Evolutionary conservation across 805 yeast species (phyloP).

Genomic region (Kuraishia molischiana): DNA sequence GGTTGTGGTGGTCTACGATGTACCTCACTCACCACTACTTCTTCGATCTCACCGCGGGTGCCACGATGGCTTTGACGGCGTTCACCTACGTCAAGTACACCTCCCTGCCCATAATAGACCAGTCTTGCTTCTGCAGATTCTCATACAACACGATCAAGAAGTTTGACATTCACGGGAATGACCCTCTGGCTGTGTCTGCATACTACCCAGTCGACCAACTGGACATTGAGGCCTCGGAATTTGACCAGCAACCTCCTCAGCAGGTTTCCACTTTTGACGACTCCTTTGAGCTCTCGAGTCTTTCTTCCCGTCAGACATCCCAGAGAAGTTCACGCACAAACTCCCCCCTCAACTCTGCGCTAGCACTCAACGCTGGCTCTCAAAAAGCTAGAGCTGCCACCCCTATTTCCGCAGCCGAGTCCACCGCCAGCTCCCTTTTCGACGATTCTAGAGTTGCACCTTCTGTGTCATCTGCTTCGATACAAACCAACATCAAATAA

Average conservation of each 20-base stretch:
- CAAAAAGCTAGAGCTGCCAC: not conserved
- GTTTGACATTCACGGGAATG: constrained; percentile 18
- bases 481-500: no score
- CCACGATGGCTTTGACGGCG: constrained; percentile 63
- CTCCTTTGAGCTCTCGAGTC: constrained; percentile 1
- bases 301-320: constrained; percentile 2
- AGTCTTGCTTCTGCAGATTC: constrained; percentile 58
- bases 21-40: constrained; percentile 95
- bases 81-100: constrained; percentile 62
- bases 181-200: constrained; percentile 19
- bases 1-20: constrained; percentile 99
- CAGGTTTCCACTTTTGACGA: not conserved
- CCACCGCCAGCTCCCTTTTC: not conserved
- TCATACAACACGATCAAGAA: constrained; percentile 38
- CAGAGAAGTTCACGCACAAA: constrained; percentile 1
- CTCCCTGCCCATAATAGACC: constrained; percentile 48
- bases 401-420: not conserved
- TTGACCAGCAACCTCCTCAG: not conserved
- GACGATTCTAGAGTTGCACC: no score
- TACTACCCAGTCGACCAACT: not conserved
- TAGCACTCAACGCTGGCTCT: not conserved
- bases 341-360: not conserved
- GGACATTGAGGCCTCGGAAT: not conserved
- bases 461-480: no score
- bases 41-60: constrained; percentile 90